phyloP scores from a whole-genome alignment of 176 grass and related monocot species.

The Panicum miliaceum region DNA sequence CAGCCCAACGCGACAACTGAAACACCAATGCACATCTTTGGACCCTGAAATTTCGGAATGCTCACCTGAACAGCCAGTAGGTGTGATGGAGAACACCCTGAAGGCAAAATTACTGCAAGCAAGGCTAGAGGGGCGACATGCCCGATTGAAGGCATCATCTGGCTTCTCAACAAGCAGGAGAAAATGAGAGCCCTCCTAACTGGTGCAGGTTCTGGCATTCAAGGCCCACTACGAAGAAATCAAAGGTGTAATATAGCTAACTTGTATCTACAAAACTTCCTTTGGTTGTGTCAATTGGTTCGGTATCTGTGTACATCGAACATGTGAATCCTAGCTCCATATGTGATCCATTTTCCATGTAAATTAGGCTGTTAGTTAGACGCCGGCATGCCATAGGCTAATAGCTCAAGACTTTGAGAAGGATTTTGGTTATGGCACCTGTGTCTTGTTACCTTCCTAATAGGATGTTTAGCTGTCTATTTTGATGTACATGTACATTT shows the following conservation, averaged over 20 bases:
- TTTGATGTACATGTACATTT: slow-evolving; percentile 1
- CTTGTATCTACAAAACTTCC: background rate
- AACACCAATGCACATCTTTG: slow-evolving; percentile 33
- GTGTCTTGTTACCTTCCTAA: slow-evolving; percentile 24
- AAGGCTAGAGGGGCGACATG: slow-evolving; percentile 75
- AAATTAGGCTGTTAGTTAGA: slow-evolving; percentile 38
- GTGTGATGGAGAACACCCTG: slow-evolving; percentile 58
- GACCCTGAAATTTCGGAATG: slow-evolving; percentile 48
- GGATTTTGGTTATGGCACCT: slow-evolving; percentile 28
- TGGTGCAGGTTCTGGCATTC: background rate
- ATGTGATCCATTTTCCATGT: slow-evolving; percentile 21
- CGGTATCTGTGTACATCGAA: slow-evolving; percentile 20
- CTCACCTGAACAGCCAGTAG: slow-evolving; percentile 41
- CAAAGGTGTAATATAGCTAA: background rate
- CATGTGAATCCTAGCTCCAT: slow-evolving; percentile 26
- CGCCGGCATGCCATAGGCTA: background rate
- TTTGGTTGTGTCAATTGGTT: background rate
- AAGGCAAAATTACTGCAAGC: slow-evolving; percentile 88
- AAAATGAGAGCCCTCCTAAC: slow-evolving; percentile 9
- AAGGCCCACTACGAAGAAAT: background rate
- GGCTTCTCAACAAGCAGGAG: slow-evolving; percentile 22
- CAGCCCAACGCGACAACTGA: slow-evolving; percentile 21
- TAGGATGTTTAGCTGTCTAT: background rate
- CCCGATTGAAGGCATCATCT: slow-evolving; percentile 56
- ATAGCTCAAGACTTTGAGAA: slow-evolving; percentile 20